A percentile compares a stretch with the other conserved stretches of the same genome.
Conservation (phyloP, 352 stramenopile species). For the Lagenidium giganteum region DNA sequence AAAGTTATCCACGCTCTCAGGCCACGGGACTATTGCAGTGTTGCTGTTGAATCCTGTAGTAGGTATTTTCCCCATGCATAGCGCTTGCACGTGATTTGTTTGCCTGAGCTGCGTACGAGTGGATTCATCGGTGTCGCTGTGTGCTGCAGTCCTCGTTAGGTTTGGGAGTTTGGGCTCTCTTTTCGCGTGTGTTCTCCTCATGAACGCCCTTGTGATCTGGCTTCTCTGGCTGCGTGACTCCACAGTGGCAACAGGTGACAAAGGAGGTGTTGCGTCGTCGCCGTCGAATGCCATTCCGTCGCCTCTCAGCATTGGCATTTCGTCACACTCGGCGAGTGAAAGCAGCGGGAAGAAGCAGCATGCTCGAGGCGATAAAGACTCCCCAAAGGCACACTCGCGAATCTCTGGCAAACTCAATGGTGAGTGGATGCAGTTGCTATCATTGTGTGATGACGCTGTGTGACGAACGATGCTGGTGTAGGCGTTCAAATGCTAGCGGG, state of each 20-base stretch:
- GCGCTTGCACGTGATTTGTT: too few species aligned
- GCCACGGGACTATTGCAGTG: conserved; percentile 23
- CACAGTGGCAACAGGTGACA: too few species aligned
- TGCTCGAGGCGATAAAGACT: too few species aligned
- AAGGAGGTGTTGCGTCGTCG: too few species aligned
- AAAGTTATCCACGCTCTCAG: too few species aligned
- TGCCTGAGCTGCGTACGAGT: neutral
- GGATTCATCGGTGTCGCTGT: neutral
- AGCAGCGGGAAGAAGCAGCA: too few species aligned
- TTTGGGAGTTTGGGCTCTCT: conserved; percentile 28
- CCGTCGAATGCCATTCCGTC: too few species aligned
- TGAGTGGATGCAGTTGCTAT: neutral
- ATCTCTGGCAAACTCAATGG: conserved; percentile 34
- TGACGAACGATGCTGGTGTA: too few species aligned
- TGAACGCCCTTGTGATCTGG: conserved; percentile 38
- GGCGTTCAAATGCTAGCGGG: too few species aligned
- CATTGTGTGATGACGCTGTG: neutral
- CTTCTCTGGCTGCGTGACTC: conserved; percentile 30
- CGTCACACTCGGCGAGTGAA: too few species aligned
- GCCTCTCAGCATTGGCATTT: too few species aligned
- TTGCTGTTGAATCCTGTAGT: conserved; percentile 37
- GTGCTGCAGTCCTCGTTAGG: conserved; percentile 29
- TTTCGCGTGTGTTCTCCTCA: conserved; percentile 21
- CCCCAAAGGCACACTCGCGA: too few species aligned
- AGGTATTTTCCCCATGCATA: conserved; percentile 18